Evolutionary conservation across 2,329 filamentous ascomycete species (phyloP), one percentile per base, ranked within the genome.

Genomic region (Arachnopeziza araneosa): DNA sequence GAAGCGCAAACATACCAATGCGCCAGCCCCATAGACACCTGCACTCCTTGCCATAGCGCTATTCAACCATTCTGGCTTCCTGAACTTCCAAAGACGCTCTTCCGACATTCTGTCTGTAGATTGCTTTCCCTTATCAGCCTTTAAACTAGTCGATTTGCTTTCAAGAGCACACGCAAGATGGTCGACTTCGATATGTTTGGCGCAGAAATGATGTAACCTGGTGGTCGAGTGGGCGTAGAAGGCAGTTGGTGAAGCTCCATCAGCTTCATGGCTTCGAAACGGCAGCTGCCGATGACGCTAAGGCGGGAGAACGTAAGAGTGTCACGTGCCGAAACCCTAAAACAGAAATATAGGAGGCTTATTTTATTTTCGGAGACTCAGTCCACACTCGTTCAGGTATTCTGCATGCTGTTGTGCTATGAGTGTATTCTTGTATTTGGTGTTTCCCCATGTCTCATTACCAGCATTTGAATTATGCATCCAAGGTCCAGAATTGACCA

Each of bases 81-180:
- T 74, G 71, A 88, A 88, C 77, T 86, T 87, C 81, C 82, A 88
- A 67, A 88, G 83, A 59, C 84, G 82, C 61, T 87, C 84, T 66
- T 87, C 84, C 64, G 84, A 82, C 83, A 86, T 44, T 2, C 17
- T 44, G 26, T 9, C 9, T 9, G 5, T 44, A 6, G 36, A 7
- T 14, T 44, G 12, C 36, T 19, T 14, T 3, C 17, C 36, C 12
- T 44, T 44, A 19, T 44, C 36, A 19, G 6, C 17, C 17, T 44
- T 14, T 8, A 44, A 5, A 14, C 10, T 12, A 44, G 36, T 14
- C 12, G 12, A 3, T 44, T 6, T 44, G 36, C 36, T 44, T 30
- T 44, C 12, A 12, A 3, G 36, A 44, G 36, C 36, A 14, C 36
- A 44, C 36, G 12, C 10, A 44, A 44, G 36, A n/a, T 44, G 17